Evolutionary conservation across 495 filamentous ascomycete genomes (phyloP).

Genomic region (Aspergillus ostianus): DNA sequence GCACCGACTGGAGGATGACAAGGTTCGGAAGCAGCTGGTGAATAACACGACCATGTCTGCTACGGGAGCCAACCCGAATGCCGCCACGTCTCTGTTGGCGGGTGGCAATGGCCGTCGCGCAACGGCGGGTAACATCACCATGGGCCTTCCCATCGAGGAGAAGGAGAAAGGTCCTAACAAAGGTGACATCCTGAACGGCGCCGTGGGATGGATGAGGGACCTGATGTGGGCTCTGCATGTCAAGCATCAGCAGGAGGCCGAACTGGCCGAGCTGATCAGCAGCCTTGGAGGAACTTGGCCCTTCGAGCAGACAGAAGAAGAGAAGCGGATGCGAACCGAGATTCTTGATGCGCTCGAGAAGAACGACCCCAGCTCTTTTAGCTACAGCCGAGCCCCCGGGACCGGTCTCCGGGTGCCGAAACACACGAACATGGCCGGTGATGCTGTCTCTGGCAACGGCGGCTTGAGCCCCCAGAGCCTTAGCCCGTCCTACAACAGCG

Average conservation of each 20-base stretch:
- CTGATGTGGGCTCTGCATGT: constrained; percentile 93
- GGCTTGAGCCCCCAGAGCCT: constrained; percentile 59
- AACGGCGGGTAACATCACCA: constrained; percentile 79
- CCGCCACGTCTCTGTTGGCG: constrained; percentile 81
- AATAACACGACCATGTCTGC: constrained; percentile 88
- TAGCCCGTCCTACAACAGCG: constrained; percentile 68
- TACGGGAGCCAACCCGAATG: constrained; percentile 68
- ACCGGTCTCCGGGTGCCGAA: constrained; percentile 86
- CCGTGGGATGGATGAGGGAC: constrained; percentile 94
- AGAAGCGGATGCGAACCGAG: constrained; percentile 91
- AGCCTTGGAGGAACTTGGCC: constrained; percentile 72
- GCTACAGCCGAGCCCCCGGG: constrained; percentile 81
- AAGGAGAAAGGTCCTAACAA: constrained; percentile 99
- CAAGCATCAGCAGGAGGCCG: constrained; percentile 84
- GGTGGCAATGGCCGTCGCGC: constrained; percentile 82
- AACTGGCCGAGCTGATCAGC: constrained; percentile 70
- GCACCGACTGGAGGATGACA: constrained; percentile 94
- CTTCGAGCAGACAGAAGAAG: constrained; percentile 85
- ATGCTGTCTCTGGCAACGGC: constrained; percentile 55
- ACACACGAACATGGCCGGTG: constrained; percentile 87
- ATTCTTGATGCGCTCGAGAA: constrained; percentile 79
- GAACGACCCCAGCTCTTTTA: constrained; percentile 68
- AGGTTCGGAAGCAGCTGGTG: constrained; percentile 88
- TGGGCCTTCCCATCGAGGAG: constrained; percentile 87
- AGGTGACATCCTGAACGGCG: constrained; percentile 95